A percentile compares a stretch with the other conserved stretches of the same genome.
phyloP scores from a whole-genome alignment of 371 early-diverging fungal genomes.

The Mortierella sp. region DNA sequence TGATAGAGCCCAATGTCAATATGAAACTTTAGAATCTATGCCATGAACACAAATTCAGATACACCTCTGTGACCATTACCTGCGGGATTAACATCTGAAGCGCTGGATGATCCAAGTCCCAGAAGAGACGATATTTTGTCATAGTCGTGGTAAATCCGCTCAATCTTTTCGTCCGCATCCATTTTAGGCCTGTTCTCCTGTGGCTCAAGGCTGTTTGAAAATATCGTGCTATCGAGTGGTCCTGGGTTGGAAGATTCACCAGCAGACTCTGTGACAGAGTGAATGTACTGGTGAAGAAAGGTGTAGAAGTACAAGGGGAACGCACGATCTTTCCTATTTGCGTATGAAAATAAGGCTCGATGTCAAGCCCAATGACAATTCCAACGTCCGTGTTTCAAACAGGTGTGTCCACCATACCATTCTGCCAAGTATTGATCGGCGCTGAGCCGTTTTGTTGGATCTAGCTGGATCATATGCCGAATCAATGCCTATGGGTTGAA shows the following conservation, averaged over 20 bases:
- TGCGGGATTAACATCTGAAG: slow-evolving; percentile 7
- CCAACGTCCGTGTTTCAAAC: slow-evolving; percentile 1
- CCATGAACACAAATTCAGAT: not conserved
- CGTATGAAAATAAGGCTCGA: not conserved
- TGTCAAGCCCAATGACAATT: too few species aligned
- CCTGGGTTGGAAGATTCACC: slow-evolving; percentile 48
- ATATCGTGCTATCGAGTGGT: slow-evolving; percentile 19
- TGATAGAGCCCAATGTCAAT: not conserved
- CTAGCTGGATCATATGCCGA: slow-evolving; percentile 86
- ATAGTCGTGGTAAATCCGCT: slow-evolving; percentile 79
- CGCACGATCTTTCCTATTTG: slow-evolving; percentile 71
- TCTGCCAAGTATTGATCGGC: slow-evolving; percentile 77
- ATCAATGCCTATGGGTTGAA: slow-evolving; percentile 67
- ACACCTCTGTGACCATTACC: not conserved
- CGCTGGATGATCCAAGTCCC: slow-evolving; percentile 34
- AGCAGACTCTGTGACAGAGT: slow-evolving; percentile 70
- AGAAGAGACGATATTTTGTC: slow-evolving; percentile 73
- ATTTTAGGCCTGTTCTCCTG: slow-evolving; percentile 45
- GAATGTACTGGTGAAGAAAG: slow-evolving; percentile 82
- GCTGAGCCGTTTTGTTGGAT: slow-evolving; percentile 76
- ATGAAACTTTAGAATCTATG: not conserved
- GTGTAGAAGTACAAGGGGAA: slow-evolving; percentile 84
- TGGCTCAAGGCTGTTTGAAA: slow-evolving; percentile 16
- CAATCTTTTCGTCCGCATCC: slow-evolving; percentile 84
- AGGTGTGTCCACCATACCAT: slow-evolving; percentile 62